Percentiles rank a stretch among this genome's conserved stretches.
phyloP scores from a whole-genome alignment of 31 red algal species.

The Odonthalia washingtoniensis region DNA sequence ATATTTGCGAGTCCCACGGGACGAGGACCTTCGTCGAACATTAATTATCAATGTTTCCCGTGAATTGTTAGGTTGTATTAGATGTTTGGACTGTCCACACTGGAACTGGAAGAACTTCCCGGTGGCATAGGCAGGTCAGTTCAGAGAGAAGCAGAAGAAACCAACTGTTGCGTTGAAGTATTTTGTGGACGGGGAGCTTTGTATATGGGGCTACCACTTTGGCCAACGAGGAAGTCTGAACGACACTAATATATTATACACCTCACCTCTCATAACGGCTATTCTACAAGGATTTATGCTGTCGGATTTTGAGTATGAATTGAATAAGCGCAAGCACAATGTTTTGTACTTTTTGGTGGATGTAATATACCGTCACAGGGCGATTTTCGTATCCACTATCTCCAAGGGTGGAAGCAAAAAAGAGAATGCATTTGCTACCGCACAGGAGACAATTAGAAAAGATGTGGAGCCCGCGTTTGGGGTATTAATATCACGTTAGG shows the following conservation, averaged over 20 bases:
- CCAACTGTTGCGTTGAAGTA: not conserved
- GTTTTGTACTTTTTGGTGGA: constrained; percentile 6
- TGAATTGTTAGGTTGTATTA: constrained; percentile 5
- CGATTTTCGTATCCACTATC: not conserved
- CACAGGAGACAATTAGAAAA: constrained; percentile 7
- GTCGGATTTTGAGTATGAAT: not conserved
- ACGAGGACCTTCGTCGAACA: not conserved
- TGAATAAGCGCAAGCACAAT: not conserved
- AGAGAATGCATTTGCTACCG: not conserved
- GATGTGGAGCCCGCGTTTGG: constrained; percentile 19
- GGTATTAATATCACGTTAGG: not conserved
- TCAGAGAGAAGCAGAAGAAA: constrained; percentile 20
- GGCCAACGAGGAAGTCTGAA: not conserved
- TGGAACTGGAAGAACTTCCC: constrained; percentile 32
- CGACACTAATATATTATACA: constrained; percentile 10
- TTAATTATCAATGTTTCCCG: no score
- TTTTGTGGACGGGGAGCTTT: not conserved
- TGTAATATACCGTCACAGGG: not conserved
- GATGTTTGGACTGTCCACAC: not conserved
- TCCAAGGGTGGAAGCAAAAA: not conserved
- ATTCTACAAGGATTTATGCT: constrained; percentile 12
- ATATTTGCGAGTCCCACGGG: not conserved
- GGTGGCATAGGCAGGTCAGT: not conserved
- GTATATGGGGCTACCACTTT: constrained; percentile 7
- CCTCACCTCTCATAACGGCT: not conserved